Base-by-base conservation (phyloP, 2,329 filamentous ascomycete genomes). In the Juglanconis sp. region DNA sequence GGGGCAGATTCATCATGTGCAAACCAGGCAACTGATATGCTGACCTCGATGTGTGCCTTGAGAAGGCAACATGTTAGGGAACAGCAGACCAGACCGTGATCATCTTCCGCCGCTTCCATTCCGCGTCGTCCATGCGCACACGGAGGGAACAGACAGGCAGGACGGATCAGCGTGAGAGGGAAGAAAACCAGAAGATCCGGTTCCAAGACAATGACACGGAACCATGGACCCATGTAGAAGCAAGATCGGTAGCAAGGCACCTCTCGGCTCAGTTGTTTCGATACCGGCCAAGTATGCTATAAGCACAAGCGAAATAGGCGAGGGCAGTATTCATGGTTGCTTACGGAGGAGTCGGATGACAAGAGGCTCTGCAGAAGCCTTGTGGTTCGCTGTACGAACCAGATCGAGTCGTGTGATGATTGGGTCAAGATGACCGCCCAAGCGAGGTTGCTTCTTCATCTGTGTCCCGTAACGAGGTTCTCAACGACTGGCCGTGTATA, bases 301-400 rank as follows among this genome's bases (percentile, higher is more conserved):
- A 6, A 47, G 30, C 31, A 54, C 24, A 13, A 36, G 31, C 47
- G 35, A 24, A 6, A 57, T 17, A 46, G 40, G 32, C 40, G 38
- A 57, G 48, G 31, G 31, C 15, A 52, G 30, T 8, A 35, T 9
- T 35, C 31, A 52, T n/a, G 44, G 49, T 7, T 38, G 51, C 6
- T 47, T 9, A 4, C n/a, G 8, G n/a, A 47, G 42, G 15, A 32
- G 51, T 44, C 44, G 13, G 15, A 49, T 49, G 51, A 34, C n/a
- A n/a, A 40, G 34, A 50, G 46, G n/a, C 24, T 31, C 42, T 38
- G 31, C 47, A 35, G 35, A 36, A 48, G 48, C 6, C 13, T 55
- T 54, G 46, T 60, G 57, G 52, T 35, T 55, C 52, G 36, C 47
- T 32, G 47, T 46, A 56, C 57, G 47, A 47, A 42, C 17, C 24